Evolutionary conservation across 306 rosid genomes (phyloP).

Genomic region (Datisca glomerata): DNA sequence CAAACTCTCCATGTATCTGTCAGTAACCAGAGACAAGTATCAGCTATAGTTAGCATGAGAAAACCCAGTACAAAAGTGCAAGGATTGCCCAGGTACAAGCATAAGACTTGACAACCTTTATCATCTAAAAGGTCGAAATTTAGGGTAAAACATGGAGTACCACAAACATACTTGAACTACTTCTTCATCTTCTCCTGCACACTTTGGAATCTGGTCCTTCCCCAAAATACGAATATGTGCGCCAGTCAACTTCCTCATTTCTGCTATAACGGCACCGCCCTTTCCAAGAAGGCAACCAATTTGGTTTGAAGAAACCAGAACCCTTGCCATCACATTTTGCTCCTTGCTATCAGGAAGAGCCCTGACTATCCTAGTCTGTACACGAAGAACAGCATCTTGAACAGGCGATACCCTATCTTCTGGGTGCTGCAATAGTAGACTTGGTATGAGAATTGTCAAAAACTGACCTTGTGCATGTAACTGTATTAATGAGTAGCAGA

Average conservation of each 20-base stretch:
- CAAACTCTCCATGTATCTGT: constrained; percentile 82
- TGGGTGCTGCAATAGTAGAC: constrained; percentile 64
- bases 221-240: constrained; percentile 80
- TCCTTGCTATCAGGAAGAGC: constrained; percentile 62
- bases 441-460: constrained; percentile 16
- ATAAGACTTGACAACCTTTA: background rate
- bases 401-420: constrained; percentile 85
- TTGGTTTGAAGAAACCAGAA: constrained; percentile 76
- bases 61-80: constrained; percentile 3
- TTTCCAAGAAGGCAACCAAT: constrained; percentile 95
- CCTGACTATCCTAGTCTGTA: constrained; percentile 64
- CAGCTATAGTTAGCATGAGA: constrained; percentile 7
- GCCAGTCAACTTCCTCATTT: constrained; percentile 87
- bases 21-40: constrained; percentile 15
- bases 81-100: background rate
- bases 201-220: constrained; percentile 79
- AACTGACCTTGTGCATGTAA: constrained; percentile 6
- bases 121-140: too few relatives aligned
- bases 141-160: background rate
- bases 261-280: constrained; percentile 82
- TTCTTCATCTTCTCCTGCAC: constrained; percentile 85
- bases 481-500: constrained; percentile 9
- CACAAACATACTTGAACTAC: constrained; percentile 59
- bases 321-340: constrained; percentile 53
- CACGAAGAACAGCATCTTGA: constrained; percentile 93